Evolutionary conservation across 2,329 filamentous ascomycete species (phyloP).

Genomic region (Paracamarosporium sp.): DNA sequence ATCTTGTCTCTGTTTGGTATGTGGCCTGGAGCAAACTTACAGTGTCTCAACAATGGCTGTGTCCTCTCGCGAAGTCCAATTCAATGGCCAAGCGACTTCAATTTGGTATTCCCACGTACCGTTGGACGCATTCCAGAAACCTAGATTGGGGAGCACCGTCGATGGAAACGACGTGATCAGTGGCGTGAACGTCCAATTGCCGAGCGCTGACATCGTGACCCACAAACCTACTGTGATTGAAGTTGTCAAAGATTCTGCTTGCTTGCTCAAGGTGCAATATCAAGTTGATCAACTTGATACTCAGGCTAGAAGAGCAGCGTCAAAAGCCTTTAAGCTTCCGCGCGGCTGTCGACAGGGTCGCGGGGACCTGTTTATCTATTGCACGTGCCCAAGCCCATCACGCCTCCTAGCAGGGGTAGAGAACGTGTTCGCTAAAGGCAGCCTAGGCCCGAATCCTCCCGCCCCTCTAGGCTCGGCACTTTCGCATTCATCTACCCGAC

Average conservation of each 20-base stretch:
- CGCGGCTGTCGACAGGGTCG: neutral
- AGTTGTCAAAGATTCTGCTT: neutral
- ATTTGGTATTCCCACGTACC: slow-evolving; percentile 44
- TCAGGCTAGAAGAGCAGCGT: neutral
- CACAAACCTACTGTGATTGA: neutral
- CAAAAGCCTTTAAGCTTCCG: neutral
- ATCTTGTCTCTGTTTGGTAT: neutral
- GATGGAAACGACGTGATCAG: slow-evolving; percentile 30
- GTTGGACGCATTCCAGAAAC: slow-evolving; percentile 39
- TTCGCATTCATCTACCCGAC: slow-evolving; percentile 1
- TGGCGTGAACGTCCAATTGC: slow-evolving; percentile 37
- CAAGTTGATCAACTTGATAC: neutral
- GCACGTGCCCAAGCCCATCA: neutral
- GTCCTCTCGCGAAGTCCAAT: slow-evolving; percentile 35
- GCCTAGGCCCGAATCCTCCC: slow-evolving; percentile 2
- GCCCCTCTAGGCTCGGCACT: slow-evolving; percentile 2
- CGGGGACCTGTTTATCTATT: neutral
- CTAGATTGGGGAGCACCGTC: slow-evolving; percentile 35
- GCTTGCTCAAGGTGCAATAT: neutral
- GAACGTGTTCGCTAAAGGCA: neutral
- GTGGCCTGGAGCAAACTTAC: slow-evolving; percentile 20
- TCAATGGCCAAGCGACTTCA: slow-evolving; percentile 40
- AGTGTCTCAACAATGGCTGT: slow-evolving; percentile 36
- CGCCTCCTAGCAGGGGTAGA: slow-evolving; percentile 3
- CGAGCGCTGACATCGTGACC: slow-evolving; percentile 18